A percentile compares a stretch with the other conserved stretches of the same genome.
Conservation (phyloP, 139 green algal genomes). For the Chlamydomonas sphaeroides region DNA sequence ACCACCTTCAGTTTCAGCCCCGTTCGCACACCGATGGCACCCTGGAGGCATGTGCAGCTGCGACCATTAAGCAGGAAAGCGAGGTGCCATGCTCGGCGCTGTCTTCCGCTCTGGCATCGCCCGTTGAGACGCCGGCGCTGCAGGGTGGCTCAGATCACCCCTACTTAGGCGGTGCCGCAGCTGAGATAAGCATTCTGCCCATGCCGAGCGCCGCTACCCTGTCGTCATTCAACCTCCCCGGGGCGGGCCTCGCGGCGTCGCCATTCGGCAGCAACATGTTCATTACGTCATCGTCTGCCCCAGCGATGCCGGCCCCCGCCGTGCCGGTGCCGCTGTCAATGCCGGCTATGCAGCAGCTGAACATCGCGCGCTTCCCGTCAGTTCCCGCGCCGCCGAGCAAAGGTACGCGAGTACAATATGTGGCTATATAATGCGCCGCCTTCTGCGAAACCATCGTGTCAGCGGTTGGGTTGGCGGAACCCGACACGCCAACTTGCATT, state of each 20-base stretch:
- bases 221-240: neutral
- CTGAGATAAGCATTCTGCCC: slow-evolving; percentile 23
- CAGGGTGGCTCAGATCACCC: neutral
- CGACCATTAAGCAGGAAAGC: neutral
- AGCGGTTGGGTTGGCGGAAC: neutral
- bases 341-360: neutral
- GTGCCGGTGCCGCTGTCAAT: too few relatives aligned
- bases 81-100: neutral
- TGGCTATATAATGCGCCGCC: neutral
- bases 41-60: neutral
- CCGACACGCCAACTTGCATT: neutral
- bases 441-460: too few relatives aligned
- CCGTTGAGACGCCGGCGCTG: neutral
- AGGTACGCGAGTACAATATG: neutral
- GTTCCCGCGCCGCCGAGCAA: neutral
- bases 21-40: slow-evolving; percentile 1
- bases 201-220: neutral
- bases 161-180: neutral
- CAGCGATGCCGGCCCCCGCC: neutral
- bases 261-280: neutral
- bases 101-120: slow-evolving; percentile 15
- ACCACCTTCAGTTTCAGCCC: slow-evolving; percentile 23
- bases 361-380: neutral
- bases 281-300: neutral
- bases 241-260: neutral